Evolutionary conservation across 192 early-diverging fungal genomes (phyloP).

Genomic region (Glomus cerebriforme): DNA sequence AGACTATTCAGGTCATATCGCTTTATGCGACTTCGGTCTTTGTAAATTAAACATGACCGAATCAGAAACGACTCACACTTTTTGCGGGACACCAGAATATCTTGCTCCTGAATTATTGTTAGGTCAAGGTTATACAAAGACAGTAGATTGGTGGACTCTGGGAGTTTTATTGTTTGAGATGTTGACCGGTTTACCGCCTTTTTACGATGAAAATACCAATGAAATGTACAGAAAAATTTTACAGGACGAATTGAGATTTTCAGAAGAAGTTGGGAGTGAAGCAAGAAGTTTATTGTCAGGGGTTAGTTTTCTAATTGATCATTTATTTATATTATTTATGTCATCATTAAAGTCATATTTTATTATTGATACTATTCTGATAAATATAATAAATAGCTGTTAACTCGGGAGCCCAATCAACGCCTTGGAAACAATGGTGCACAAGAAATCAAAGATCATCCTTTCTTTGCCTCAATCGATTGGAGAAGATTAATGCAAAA

Average conservation of each 20-base stretch:
- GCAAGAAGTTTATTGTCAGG: slow-evolving; percentile 68
- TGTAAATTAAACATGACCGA: slow-evolving; percentile 94
- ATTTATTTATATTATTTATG: not conserved
- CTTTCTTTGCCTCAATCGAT: slow-evolving; percentile 89
- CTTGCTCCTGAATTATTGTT: slow-evolving; percentile 90
- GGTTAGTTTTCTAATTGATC: slow-evolving; percentile 26
- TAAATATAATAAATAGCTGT: slow-evolving; percentile 53
- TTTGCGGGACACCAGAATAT: slow-evolving; percentile 99
- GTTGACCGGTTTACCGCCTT: slow-evolving; percentile 88
- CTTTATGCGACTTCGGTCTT: slow-evolving; percentile 70
- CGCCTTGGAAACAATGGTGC: slow-evolving; percentile 87
- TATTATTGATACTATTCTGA: not conserved
- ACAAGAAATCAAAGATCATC: slow-evolving; percentile 91
- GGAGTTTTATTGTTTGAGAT: slow-evolving; percentile 91
- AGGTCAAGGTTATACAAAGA: slow-evolving; percentile 85
- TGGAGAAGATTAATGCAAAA: slow-evolving; percentile 88
- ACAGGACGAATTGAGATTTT: slow-evolving; percentile 86
- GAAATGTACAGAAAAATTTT: slow-evolving; percentile 96
- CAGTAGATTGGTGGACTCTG: slow-evolving; percentile 98
- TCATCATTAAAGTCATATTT: not conserved
- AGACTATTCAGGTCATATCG: slow-evolving; percentile 65
- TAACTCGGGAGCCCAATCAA: slow-evolving; percentile 78
- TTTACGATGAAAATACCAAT: slow-evolving; percentile 93
- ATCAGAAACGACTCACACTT: slow-evolving; percentile 89
- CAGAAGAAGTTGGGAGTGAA: slow-evolving; percentile 66